A percentile compares a stretch with the other conserved stretches of the same genome.
Conservation (phyloP, 345 rosid species). For the Hirschfeldia incana region DNA sequence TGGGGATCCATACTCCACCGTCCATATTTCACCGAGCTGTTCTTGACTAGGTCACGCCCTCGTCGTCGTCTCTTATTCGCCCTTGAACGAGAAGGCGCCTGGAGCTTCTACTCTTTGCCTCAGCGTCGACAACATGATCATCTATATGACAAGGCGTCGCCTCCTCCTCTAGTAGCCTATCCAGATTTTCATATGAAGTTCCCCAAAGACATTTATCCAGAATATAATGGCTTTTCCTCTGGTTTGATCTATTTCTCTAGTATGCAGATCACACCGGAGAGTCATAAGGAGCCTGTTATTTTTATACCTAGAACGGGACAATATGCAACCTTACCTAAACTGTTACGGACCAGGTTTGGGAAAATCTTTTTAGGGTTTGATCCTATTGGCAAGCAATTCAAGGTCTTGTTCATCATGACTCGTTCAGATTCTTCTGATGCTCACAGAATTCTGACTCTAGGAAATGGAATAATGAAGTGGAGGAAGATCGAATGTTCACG, state of each 20-base stretch:
- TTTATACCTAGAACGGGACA: constrained; percentile 12
- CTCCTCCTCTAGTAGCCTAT: neutral
- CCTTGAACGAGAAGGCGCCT: neutral
- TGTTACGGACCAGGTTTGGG: too few relatives aligned
- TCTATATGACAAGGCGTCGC: neutral
- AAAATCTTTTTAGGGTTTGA: neutral
- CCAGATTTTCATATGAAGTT: neutral
- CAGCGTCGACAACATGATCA: neutral
- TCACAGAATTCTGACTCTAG: neutral
- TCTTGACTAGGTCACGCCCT: neutral
- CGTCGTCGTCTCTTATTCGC: constrained; percentile 15
- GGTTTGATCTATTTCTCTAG: constrained; percentile 10
- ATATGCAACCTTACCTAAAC: neutral
- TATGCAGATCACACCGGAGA: neutral
- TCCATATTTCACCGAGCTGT: neutral
- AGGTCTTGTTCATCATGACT: neutral
- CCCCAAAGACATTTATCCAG: neutral
- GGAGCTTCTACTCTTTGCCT: neutral
- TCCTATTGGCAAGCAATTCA: neutral
- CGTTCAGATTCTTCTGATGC: neutral
- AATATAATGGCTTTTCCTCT: neutral
- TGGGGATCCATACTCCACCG: neutral
- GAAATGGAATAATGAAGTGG: neutral
- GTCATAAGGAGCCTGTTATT: neutral
- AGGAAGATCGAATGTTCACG: neutral